Evolutionary conservation across 176 grass and related monocot genomes (phyloP), one percentile per base, ranked within the genome.

Genomic region (Zea luxurians): DNA sequence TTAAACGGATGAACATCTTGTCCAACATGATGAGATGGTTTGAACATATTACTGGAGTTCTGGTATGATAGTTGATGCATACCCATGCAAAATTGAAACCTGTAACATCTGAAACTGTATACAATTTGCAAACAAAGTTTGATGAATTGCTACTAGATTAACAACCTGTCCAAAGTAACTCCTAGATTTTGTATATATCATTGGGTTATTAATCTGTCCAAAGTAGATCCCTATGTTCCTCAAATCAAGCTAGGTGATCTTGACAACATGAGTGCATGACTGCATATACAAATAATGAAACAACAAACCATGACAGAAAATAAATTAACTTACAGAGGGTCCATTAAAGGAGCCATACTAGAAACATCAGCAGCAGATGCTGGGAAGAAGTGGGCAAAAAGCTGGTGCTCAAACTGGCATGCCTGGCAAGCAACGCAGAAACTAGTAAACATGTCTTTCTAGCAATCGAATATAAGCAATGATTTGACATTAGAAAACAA

Each of bases 361-460:
- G 92, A 90, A 83, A 81, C 83, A 87, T 95, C 96, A 60, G 86
- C 78, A 75, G 92, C 88, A 70, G 96, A 95, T 85, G 88, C 82
- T 52, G 91, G 89, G 81, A 99, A 99, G 81, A 99, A 99, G 74
- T 95, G 88, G 69, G 91, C 96, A 90, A 99, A 98, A 65, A 99
- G 92, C 66, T 99, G 96, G 78, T 99, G 96, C 85, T 99, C 96
- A 90, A 95, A 84, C 83, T 99, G 92, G 76, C 92, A 99, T 84
- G 93, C 90, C 96, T 99, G 81, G 68, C n/a, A 86, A 88, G 53
- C 8, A 92, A 84, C 42, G 73, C 20, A 36, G 83, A 48, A 89
- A 82, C n/a, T 78, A 64, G 66, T 82, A 89, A 83, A 82, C n/a
- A 83, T 50, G 49, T 87, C 73, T 79, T 75, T 18, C 34, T 67